Conservation (phyloP, 163 green algal species). For the Chlorella variabilis region DNA sequence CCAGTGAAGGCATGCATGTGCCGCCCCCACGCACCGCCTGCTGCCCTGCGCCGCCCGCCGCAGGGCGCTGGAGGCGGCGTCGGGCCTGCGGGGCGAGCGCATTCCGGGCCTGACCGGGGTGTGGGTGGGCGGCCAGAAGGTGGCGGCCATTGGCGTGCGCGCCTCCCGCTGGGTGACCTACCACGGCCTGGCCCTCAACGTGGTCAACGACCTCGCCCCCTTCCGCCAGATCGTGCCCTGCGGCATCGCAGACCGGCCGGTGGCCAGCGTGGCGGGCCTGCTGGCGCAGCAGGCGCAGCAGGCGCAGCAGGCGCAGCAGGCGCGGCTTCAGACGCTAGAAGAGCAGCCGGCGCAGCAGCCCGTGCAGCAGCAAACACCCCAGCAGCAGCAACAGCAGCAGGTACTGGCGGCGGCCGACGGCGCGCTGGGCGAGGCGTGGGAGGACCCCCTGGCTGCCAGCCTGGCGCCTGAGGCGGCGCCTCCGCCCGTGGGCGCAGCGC, state of each 20-base stretch:
- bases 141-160: conserved; percentile 94
- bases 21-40: too few relatives aligned
- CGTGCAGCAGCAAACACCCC: not conserved
- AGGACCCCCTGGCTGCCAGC: not conserved
- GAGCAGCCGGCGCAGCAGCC: not conserved
- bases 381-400: not conserved
- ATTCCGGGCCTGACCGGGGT: conserved; percentile 93
- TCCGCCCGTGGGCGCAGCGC: too few relatives aligned
- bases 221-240: conserved; percentile 94
- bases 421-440: not conserved
- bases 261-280: conserved; percentile 20
- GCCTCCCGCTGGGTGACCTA: conserved; percentile 94
- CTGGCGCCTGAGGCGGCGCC: not conserved
- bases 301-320: not conserved
- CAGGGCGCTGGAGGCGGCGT: conserved; percentile 72
- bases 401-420: not conserved
- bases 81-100: conserved; percentile 75
- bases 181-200: conserved; percentile 96
- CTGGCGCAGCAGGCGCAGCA: not conserved
- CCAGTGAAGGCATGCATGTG: too few relatives aligned
- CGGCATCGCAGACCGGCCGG: conserved; percentile 77
- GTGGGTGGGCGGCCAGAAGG: conserved; percentile 90
- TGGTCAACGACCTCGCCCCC: conserved; percentile 80
- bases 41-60: too few relatives aligned
- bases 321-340: too few relatives aligned